These are phyloP conservation scores for Eucalyptus pauciflora DNA, from an alignment of 345 rosid genomes.

Conservation along the genomic window DNA sequence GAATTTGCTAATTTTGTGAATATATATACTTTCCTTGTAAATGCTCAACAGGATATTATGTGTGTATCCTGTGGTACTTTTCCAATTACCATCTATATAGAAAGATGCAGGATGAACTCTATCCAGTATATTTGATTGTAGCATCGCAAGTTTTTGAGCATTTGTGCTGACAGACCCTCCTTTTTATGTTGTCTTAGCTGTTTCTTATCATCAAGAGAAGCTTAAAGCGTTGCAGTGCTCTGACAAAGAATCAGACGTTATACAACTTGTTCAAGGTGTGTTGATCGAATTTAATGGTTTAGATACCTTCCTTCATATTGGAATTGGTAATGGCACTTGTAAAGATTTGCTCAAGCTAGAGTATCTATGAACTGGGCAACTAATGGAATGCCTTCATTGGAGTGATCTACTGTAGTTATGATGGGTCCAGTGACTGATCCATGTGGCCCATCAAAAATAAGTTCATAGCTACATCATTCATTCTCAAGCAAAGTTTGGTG, in stretches of 20 bases:
- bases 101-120: not conserved
- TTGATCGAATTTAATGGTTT: not conserved
- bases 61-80: not conserved
- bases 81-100: not conserved
- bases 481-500: not conserved
- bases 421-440: not conserved
- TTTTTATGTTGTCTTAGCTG: slow-evolving; percentile 29
- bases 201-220: slow-evolving; percentile 91
- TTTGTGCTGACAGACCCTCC: not conserved
- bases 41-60: not conserved
- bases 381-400: not conserved
- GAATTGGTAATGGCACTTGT: not conserved
- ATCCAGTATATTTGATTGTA: not conserved
- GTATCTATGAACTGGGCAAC: not conserved
- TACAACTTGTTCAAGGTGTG: slow-evolving; percentile 84
- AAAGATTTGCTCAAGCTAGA: not conserved
- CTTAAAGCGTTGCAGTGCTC: slow-evolving; percentile 89
- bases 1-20: not conserved
- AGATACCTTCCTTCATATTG: not conserved
- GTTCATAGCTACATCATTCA: not conserved
- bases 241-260: slow-evolving; percentile 80
- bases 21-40: not conserved
- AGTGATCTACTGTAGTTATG: not conserved
- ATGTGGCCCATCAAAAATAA: not conserved
- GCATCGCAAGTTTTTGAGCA: not conserved